Evolutionary conservation across 495 filamentous ascomycete genomes (phyloP), one percentile per base, ranked within the genome.

Genomic region (Lasiosphaeria ovina): DNA sequence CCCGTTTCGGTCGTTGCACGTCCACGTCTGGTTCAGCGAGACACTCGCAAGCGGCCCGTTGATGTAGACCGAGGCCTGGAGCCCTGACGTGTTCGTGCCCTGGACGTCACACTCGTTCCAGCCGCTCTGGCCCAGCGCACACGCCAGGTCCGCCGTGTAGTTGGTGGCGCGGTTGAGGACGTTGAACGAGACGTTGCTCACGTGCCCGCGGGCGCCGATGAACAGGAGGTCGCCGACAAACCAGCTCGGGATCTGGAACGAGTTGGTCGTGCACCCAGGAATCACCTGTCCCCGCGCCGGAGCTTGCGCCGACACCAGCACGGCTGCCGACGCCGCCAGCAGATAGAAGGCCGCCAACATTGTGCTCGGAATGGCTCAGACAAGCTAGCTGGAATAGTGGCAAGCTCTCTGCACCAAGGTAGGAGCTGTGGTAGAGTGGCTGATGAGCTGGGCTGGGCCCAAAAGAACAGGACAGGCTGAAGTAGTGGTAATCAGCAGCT

Each of bases 81-180:
- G 36, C 11, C 9, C 36, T 6, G 31, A 51, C 7, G 49, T 52
- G 6, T 50, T 6, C 9, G 48, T 45, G 9, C 24, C 34, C 10
- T 42, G 11, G 44, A 54, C 24, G 12, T 47, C 47, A 31, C 61
- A 56, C 8, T 17, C 40, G 38, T 51, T 49, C 56, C 60, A 65
- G 17, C 55, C 64, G 5, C 55, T 33, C n/a, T 44, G 38, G 3
- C 35, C 35, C 1, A 57, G 38, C 51, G 65, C 61, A 40, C 64
- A 62, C 9, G 44, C 52, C 11, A 61, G 45, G 49, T 59, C 51
- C 3, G 58, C 53, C 8, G 65, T 61, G 56, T 63, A 66, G 48
- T 74, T 60, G 50, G 67, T 72, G 4, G 66, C 67, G n/a, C 72
- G 59, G 35, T 74, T 72, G 16, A 64, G n/a, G 38, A 72, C 57